Conservation (phyloP, 805 yeast genomes). For the Ogataea naganishii region DNA sequence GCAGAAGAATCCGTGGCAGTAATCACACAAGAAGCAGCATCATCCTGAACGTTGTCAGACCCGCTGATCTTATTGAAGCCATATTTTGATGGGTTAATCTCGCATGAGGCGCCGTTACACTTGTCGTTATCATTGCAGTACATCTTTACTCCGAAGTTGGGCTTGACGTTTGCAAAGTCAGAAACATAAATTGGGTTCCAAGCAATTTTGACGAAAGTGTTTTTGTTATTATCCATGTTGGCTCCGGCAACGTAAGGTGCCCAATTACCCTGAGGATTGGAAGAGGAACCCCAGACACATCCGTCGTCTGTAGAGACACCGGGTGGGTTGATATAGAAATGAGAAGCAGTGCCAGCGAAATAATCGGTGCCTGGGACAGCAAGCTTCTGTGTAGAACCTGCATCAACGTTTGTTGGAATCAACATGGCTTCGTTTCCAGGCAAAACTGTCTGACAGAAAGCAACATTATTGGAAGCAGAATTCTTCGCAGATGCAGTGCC, state of each 20-base stretch:
- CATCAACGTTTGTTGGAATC: constrained; percentile 68
- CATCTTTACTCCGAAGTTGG: constrained; percentile 63
- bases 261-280: constrained; percentile 80
- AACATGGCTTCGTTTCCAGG: constrained; percentile 95
- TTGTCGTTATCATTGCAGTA: constrained; percentile 61
- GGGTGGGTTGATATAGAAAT: constrained; percentile 77
- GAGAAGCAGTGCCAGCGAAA: constrained; percentile 84
- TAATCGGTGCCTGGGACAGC: constrained; percentile 84
- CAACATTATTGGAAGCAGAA: constrained; percentile 48
- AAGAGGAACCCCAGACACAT: constrained; percentile 74
- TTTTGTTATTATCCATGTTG: constrained; percentile 60
- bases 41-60: constrained; percentile 32
- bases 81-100: constrained; percentile 61
- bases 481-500: constrained; percentile 59
- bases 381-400: constrained; percentile 37
- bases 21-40: constrained; percentile 76
- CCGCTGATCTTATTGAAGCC: constrained; percentile 46
- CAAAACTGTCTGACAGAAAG: constrained; percentile 86
- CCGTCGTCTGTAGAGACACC: constrained; percentile 71
- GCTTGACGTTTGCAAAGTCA: constrained; percentile 47
- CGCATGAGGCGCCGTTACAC: constrained; percentile 76
- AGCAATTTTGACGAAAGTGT: constrained; percentile 77
- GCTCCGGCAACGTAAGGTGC: constrained; percentile 91
- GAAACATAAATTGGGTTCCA: constrained; percentile 77
- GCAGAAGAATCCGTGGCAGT: constrained; percentile 57